These are phyloP conservation scores for Populus ilicifolia DNA, from an alignment of 345 rosid genomes.

Conservation along the genomic window DNA sequence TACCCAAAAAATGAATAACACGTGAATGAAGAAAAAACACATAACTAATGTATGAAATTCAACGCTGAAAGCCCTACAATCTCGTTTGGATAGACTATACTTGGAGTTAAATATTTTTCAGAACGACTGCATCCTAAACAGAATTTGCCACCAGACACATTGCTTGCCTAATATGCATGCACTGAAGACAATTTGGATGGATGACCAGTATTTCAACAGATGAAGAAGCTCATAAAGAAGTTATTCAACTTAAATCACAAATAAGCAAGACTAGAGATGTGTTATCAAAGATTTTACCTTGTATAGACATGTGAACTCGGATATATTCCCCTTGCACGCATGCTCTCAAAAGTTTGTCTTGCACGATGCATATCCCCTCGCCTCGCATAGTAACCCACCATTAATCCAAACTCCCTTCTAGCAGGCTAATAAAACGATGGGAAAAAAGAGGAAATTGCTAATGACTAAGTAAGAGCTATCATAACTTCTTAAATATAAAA, in stretches of 20 bases:
- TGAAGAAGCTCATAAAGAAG: conserved; percentile 1
- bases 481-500: not conserved
- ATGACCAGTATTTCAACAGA: not conserved
- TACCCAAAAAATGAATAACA: not conserved
- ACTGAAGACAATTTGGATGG: not conserved
- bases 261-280: not conserved
- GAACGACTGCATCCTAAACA: not conserved
- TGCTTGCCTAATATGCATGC: not conserved
- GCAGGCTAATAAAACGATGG: conserved; percentile 60
- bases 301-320: conserved; percentile 89
- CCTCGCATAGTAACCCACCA: conserved; percentile 91
- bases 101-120: not conserved
- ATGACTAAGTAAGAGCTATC: not conserved
- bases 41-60: not conserved
- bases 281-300: conserved; percentile 42
- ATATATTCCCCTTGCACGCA: conserved; percentile 86
- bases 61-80: not conserved
- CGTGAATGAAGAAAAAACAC: not conserved
- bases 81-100: not conserved
- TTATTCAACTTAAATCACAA: not conserved
- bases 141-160: not conserved
- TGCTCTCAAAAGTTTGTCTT: conserved; percentile 84
- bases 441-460: conserved; percentile 5
- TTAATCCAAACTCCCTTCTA: conserved; percentile 88
- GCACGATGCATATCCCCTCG: conserved; percentile 97